These are phyloP conservation scores for Spathaspora jeffriesii DNA, from an alignment of 1,139 yeast species.

Conservation along the genomic window DNA sequence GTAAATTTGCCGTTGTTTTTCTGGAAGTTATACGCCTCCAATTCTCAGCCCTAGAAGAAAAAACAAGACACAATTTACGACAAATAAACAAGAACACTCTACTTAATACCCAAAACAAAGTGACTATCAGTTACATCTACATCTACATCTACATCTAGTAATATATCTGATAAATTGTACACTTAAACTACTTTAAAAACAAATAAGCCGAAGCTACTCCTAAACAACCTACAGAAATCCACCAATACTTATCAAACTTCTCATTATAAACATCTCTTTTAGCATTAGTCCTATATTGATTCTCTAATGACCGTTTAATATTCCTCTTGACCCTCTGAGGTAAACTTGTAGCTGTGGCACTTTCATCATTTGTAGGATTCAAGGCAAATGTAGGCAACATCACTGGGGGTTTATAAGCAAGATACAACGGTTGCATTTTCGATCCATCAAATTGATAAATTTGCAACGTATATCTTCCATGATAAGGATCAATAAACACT, in stretches of 20 bases:
- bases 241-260: slow-evolving; percentile 46
- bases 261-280: slow-evolving; percentile 44
- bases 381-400: slow-evolving; percentile 93
- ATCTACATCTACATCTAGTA: too few relatives aligned
- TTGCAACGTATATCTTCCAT: slow-evolving; percentile 77
- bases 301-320: slow-evolving; percentile 75
- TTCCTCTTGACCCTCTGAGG: slow-evolving; percentile 31
- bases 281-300: slow-evolving; percentile 79
- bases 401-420: slow-evolving; percentile 91
- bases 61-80: too few relatives aligned
- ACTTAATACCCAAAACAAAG: too few relatives aligned
- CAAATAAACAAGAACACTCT: too few relatives aligned
- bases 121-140: too few relatives aligned
- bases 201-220: slow-evolving; percentile 24
- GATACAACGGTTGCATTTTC: slow-evolving; percentile 80
- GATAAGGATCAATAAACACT: slow-evolving; percentile 71
- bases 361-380: slow-evolving; percentile 70
- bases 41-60: too few relatives aligned
- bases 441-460: slow-evolving; percentile 83
- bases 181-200: slow-evolving; percentile 16
- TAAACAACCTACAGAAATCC: slow-evolving; percentile 34
- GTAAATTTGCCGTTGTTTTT: too few relatives aligned
- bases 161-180: too few relatives aligned
- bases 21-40: too few relatives aligned
- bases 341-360: slow-evolving; percentile 39